Conservation (phyloP, 805 yeast genomes). For the Metschnikowia noctiluminum region DNA sequence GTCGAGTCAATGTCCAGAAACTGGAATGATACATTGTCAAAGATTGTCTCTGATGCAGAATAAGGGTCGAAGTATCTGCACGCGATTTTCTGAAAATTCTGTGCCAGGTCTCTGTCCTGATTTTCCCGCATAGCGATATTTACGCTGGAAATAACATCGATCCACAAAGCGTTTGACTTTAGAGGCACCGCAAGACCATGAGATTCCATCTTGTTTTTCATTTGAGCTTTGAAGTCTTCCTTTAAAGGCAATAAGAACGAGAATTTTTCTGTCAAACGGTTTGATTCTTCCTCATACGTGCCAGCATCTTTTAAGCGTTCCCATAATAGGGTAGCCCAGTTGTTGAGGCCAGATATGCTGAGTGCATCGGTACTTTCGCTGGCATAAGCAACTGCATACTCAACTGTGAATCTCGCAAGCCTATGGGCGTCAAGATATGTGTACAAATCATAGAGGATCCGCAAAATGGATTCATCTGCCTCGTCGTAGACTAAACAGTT, state of each 20-base stretch:
- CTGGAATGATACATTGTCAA: constrained; percentile 42
- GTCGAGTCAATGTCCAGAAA: constrained; percentile 7
- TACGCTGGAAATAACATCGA: constrained; percentile 27
- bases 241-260: constrained; percentile 31
- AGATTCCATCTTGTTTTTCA: constrained; percentile 11
- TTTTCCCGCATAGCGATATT: constrained; percentile 30
- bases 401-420: constrained; percentile 55
- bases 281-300: neutral
- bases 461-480: constrained; percentile 56
- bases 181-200: constrained; percentile 6
- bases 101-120: constrained; percentile 34
- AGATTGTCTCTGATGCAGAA: constrained; percentile 43
- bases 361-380: constrained; percentile 40
- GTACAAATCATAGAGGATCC: constrained; percentile 50
- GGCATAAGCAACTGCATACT: constrained; percentile 49
- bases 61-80: constrained; percentile 51
- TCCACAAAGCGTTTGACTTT: constrained; percentile 21
- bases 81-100: constrained; percentile 37
- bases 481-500: constrained; percentile 65
- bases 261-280: constrained; percentile 15
- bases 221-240: constrained; percentile 27
- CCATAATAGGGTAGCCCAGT: constrained; percentile 12
- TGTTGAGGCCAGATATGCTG: constrained; percentile 27
- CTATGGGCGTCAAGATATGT: constrained; percentile 45
- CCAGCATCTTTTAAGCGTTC: neutral